Evolutionary conservation across 768 basidiomycete species (phyloP), one percentile per base, ranked within the genome.

Genomic region (Amanita pallidorosea): DNA sequence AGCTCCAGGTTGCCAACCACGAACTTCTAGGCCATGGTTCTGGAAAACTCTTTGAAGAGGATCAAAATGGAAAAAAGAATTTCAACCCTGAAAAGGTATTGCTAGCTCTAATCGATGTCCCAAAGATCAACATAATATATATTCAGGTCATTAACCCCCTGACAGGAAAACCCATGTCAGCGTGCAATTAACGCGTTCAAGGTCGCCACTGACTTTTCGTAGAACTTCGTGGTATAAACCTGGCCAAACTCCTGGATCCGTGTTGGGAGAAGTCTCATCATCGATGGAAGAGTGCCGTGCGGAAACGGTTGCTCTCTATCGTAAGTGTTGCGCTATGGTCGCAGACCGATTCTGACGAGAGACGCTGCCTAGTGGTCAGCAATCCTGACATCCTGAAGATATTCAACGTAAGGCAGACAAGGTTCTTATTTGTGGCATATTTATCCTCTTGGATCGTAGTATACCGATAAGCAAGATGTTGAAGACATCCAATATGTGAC

Each of bases 271-370:
- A 54, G 85, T 90, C 7, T 90, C 88, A 3, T 91, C 89, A 0
- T 92, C 90, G 1, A 80, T 92, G 79, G 91, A 93, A 65, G 90
- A 93, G 68, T 92, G 90, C 57, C 80, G 91, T n/a, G 90, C 90
- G 7, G 91, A 94, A 67, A 76, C 87, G 2, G 90, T 90, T 18
- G 86, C 86, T 0, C 69, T 93, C 37, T 92, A 80, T 67, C 74
- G 88, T 86, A 59, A 69, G 79, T 67, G 22, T 41, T 25, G 27
- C 9, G 35, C 6, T 34, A n/a, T 18, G 29, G 25, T 35, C 7
- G 45, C 13, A 33, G 33, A 36, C 31, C 45, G 11, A 33, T 38
- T n/a, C 29, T 52, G 53, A 20, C 49, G 43, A 23, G 40, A 46
- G 34, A 42, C 51, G 25, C 4, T 18, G 31, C 44, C 13, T 51